Evolutionary conservation across 2,329 filamentous ascomycete species (phyloP).

Genomic region (Mollisiaceae sp.): DNA sequence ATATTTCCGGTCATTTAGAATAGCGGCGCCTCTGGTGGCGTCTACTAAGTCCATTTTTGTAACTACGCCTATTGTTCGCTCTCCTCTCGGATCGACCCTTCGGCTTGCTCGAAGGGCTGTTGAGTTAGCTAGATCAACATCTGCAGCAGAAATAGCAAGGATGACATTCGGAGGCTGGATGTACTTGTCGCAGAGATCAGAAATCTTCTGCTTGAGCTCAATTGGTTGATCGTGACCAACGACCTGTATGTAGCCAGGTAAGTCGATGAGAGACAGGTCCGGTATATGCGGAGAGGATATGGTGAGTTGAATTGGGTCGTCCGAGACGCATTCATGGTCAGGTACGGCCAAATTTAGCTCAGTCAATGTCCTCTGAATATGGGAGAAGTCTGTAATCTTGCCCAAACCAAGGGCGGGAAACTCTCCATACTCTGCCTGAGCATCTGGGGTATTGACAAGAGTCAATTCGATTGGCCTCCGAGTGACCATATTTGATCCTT

Average conservation of each 20-base stretch:
- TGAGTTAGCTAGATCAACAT: slow-evolving; percentile 96
- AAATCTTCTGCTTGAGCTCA: slow-evolving; percentile 93
- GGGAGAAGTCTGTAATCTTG: slow-evolving; percentile 88
- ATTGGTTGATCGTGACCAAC: slow-evolving; percentile 87
- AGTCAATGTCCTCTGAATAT: slow-evolving; percentile 91
- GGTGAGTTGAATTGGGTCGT: slow-evolving; percentile 94
- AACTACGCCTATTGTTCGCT: slow-evolving; percentile 96
- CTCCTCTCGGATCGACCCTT: slow-evolving; percentile 89
- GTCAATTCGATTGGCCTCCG: slow-evolving; percentile 94
- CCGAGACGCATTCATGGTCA: slow-evolving; percentile 88
- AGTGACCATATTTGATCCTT: slow-evolving; percentile 99
- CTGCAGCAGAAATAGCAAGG: slow-evolving; percentile 93
- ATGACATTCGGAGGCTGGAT: slow-evolving; percentile 97
- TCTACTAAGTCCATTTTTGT: slow-evolving; percentile 99
- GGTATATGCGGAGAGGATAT: slow-evolving; percentile 96
- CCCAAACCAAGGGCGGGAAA: slow-evolving; percentile 91
- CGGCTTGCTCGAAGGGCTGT: slow-evolving; percentile 88
- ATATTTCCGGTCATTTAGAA: slow-evolving; percentile 90
- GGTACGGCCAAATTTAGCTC: slow-evolving; percentile 94
- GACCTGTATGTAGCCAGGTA: slow-evolving; percentile 97
- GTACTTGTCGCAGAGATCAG: slow-evolving; percentile 96
- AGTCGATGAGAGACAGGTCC: slow-evolving; percentile 92
- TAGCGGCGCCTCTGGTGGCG: slow-evolving; percentile 73
- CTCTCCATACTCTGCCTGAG: slow-evolving; percentile 89
- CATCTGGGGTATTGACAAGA: slow-evolving; percentile 90